A percentile compares a stretch with the other conserved stretches of the same genome.
Evolutionary conservation across 192 early-diverging fungal species (phyloP).

Genomic region (Coemansia sp.): DNA sequence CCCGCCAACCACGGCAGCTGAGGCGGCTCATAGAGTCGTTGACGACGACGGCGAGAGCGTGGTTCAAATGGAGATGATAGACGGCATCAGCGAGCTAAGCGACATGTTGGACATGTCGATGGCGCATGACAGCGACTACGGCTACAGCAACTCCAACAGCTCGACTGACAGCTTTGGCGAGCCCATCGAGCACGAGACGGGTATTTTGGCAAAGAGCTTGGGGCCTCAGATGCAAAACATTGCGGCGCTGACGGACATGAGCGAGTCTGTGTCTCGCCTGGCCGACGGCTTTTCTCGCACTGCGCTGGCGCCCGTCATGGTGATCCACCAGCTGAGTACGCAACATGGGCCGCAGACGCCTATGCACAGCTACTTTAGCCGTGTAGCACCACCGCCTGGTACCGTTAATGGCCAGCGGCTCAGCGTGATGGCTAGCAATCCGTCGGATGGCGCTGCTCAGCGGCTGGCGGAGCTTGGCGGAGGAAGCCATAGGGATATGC

Average conservation of each 20-base stretch:
- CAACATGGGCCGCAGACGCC: neutral
- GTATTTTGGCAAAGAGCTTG: slow-evolving; percentile 34
- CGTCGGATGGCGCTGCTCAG: neutral
- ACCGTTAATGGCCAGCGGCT: neutral
- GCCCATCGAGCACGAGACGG: slow-evolving; percentile 40
- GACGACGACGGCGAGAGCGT: slow-evolving; percentile 14
- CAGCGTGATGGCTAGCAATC: neutral
- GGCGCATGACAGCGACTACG: slow-evolving; percentile 29
- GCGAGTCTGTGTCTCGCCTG: slow-evolving; percentile 9
- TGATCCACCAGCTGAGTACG: slow-evolving; percentile 27
- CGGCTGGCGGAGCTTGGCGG: neutral
- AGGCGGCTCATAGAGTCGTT: neutral
- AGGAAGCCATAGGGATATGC: neutral
- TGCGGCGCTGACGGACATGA: neutral
- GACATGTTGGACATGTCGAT: slow-evolving; percentile 31
- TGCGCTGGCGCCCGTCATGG: slow-evolving; percentile 9
- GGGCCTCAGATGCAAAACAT: slow-evolving; percentile 1
- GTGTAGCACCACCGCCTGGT: neutral
- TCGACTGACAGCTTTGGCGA: slow-evolving; percentile 52
- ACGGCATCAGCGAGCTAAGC: slow-evolving; percentile 35
- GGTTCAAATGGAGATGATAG: slow-evolving; percentile 49
- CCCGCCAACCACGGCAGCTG: slow-evolving; percentile 23
- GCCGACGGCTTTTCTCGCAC: slow-evolving; percentile 2
- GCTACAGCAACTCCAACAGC: slow-evolving; percentile 36
- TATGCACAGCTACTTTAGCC: neutral